Conservation (phyloP, 1,139 yeast species). For the Candida tetrigidarum region DNA sequence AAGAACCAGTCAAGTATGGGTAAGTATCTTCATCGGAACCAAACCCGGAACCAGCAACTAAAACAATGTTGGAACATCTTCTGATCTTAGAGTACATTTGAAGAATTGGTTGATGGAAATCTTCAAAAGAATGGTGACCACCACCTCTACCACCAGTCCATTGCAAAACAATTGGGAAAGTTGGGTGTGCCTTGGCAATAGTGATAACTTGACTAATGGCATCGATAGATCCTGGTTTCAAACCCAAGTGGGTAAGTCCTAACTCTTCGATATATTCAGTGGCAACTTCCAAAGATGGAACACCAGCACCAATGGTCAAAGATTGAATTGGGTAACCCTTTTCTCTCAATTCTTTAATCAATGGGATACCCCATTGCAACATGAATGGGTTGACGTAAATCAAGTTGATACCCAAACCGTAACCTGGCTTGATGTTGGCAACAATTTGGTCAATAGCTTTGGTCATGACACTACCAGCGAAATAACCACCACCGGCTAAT, state of each 20-base stretch:
- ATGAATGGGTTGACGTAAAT: constrained; percentile 96
- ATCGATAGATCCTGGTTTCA: constrained; percentile 97
- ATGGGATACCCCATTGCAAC: constrained; percentile 99
- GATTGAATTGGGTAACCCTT: constrained; percentile 97
- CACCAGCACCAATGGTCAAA: constrained; percentile 98
- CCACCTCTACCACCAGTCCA: constrained; percentile 99
- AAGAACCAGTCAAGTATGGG: constrained; percentile 95
- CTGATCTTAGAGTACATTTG: constrained; percentile 96
- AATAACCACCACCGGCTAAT: constrained; percentile 99
- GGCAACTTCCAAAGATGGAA: constrained; percentile 97
- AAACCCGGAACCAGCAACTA: constrained; percentile 98
- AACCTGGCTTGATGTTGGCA: constrained; percentile 72
- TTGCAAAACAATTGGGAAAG: constrained; percentile 94
- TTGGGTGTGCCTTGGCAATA: constrained; percentile 95
- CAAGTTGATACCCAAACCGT: constrained; percentile 88
- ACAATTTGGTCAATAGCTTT: constrained; percentile 76
- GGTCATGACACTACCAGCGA: constrained; percentile 70
- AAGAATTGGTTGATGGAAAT: constrained; percentile 96
- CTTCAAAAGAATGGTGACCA: constrained; percentile 99
- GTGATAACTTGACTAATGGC: constrained; percentile 84
- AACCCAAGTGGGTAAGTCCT: constrained; percentile 91
- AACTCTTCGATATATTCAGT: constrained; percentile 92
- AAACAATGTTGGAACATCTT: constrained; percentile 84
- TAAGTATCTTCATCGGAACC: constrained; percentile 97
- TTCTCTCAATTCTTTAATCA: constrained; percentile 85